These are phyloP conservation scores for Opeltia flavorubescens DNA, from an alignment of 495 filamentous ascomycete species.

Conservation along the genomic window DNA sequence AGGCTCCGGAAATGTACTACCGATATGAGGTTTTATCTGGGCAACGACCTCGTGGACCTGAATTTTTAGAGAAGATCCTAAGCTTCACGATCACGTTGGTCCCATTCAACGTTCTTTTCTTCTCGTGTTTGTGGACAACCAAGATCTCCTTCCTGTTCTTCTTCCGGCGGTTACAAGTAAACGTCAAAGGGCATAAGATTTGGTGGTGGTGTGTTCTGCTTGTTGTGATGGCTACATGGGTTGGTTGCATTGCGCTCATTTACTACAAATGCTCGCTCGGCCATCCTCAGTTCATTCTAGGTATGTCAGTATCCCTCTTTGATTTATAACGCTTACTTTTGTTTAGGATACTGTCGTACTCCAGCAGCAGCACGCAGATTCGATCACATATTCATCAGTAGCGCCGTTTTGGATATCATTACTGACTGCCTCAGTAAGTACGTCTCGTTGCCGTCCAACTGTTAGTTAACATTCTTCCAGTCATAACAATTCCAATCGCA, in stretches of 20 bases:
- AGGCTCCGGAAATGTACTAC: not conserved
- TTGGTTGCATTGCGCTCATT: too few relatives aligned
- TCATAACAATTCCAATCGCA: conserved; percentile 8
- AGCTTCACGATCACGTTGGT: not conserved
- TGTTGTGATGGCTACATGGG: conserved; percentile 2
- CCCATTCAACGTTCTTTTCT: too few relatives aligned
- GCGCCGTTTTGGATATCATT: conserved; percentile 11
- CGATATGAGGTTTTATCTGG: not conserved
- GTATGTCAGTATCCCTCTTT: conserved; percentile 10
- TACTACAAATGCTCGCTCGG: conserved; percentile 13
- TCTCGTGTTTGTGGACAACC: conserved; percentile 12
- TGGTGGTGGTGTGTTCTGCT: conserved; percentile 1
- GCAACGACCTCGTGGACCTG: not conserved
- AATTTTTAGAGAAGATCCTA: not conserved
- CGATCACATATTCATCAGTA: conserved; percentile 13
- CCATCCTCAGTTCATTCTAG: conserved; percentile 10
- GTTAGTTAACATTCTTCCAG: not conserved
- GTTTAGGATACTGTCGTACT: conserved; percentile 10
- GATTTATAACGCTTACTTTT: not conserved
- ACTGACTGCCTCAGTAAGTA: conserved; percentile 16
- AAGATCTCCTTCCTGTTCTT: conserved; percentile 17
- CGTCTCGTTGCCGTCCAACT: not conserved
- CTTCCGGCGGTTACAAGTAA: conserved; percentile 2
- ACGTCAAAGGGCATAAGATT: conserved; percentile 6
- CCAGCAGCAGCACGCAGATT: conserved; percentile 10